A percentile compares a stretch with the other conserved stretches of the same genome.
These are phyloP conservation scores for Purshia tridentata DNA, from an alignment of 306 rosid genomes.

Conservation along the genomic window DNA sequence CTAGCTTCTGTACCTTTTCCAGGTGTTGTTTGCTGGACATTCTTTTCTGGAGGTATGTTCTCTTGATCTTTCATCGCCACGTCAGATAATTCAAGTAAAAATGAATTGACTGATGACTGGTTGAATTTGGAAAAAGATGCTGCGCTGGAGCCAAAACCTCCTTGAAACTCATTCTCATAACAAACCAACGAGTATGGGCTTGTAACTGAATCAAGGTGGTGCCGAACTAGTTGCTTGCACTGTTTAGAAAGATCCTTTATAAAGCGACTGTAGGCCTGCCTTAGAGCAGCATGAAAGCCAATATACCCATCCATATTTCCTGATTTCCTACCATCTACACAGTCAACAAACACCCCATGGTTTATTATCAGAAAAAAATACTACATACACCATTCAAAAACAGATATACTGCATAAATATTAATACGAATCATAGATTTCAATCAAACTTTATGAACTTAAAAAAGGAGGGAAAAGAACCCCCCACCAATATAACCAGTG, in stretches of 20 bases:
- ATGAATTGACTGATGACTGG: conserved; percentile 51
- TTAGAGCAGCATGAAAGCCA: conserved; percentile 92
- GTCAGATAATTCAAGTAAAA: conserved; percentile 71
- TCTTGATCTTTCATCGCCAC: conserved; percentile 62
- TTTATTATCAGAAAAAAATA: conserved; percentile 20
- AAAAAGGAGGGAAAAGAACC: too few species aligned
- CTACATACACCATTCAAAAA: background rate
- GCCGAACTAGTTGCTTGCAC: conserved; percentile 82
- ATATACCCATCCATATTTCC: conserved; percentile 84
- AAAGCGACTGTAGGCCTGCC: conserved; percentile 73
- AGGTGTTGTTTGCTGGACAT: conserved; percentile 67
- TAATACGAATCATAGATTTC: too few species aligned
- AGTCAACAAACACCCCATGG: conserved; percentile 25
- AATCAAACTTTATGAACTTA: too few species aligned
- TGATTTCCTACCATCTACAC: conserved; percentile 65
- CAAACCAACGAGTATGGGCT: conserved; percentile 95
- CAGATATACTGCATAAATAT: background rate
- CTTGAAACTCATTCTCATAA: conserved; percentile 63
- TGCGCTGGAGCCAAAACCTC: conserved; percentile 42
- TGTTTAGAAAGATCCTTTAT: conserved; percentile 75
- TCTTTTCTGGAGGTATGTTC: conserved; percentile 79
- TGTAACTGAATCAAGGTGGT: conserved; percentile 92
- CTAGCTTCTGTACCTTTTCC: conserved; percentile 64
- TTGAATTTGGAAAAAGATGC: conserved; percentile 43
- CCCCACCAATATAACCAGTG: too few species aligned